phyloP scores from a whole-genome alignment of 768 basidiomycete species.

The Amanita molliuscula region DNA sequence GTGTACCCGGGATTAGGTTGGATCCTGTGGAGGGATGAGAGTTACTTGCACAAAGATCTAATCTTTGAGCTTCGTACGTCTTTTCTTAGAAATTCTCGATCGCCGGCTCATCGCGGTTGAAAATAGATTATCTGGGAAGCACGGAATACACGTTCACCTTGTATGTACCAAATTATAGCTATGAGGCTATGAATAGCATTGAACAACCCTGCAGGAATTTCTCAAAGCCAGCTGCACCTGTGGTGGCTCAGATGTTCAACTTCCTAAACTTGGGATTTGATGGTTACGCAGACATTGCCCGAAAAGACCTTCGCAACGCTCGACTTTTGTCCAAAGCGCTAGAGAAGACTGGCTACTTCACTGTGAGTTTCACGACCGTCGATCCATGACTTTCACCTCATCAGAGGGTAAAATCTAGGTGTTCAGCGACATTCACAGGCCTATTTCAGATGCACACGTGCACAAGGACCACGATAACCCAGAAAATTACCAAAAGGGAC shows the following conservation, averaged over 20 bases:
- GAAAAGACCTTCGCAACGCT: slow-evolving; percentile 44
- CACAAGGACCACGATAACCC: slow-evolving; percentile 28
- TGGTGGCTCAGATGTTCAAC: slow-evolving; percentile 51
- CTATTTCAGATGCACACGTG: slow-evolving; percentile 13
- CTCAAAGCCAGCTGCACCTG: slow-evolving; percentile 47
- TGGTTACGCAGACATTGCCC: slow-evolving; percentile 34
- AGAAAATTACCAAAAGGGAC: slow-evolving; percentile 35
- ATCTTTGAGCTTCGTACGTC: slow-evolving; percentile 54
- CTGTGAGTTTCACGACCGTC: slow-evolving; percentile 13
- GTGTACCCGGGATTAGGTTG: slow-evolving; percentile 50
- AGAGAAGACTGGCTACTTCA: slow-evolving; percentile 38
- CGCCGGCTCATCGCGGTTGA: background rate
- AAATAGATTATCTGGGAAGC: slow-evolving; percentile 40
- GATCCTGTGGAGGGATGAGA: slow-evolving; percentile 51
- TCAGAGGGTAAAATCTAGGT: slow-evolving; percentile 17
- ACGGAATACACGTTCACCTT: slow-evolving; percentile 54
- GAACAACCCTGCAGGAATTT: slow-evolving; percentile 28
- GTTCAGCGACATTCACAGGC: slow-evolving; percentile 39
- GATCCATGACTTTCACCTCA: background rate
- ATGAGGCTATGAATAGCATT: background rate
- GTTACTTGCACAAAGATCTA: slow-evolving; percentile 47
- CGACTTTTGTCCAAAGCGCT: slow-evolving; percentile 46
- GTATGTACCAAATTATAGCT: slow-evolving; percentile 12
- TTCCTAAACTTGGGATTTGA: slow-evolving; percentile 50
- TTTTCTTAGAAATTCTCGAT: background rate